Percentiles rank a stretch among this genome's conserved stretches.
Evolutionary conservation across 2,329 filamentous ascomycete genomes (phyloP).

Genomic region (Aureobasidium subglaciale): DNA sequence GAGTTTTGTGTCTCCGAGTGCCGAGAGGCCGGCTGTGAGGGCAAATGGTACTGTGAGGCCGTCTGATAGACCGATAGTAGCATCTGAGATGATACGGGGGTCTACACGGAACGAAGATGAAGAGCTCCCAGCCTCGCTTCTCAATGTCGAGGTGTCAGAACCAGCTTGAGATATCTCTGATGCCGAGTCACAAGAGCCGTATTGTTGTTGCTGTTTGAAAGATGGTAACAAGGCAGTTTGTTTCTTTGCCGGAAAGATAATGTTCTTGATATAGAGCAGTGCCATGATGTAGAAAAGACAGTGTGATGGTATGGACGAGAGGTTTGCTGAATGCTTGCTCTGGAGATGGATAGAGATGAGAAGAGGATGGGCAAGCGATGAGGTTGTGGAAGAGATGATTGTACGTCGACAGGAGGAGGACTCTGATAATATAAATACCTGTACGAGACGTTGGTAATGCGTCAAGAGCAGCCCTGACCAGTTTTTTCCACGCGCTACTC

Average conservation of each 20-base stretch:
- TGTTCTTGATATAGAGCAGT: constrained; percentile 6
- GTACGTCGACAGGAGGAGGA: background rate
- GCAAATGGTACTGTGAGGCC: constrained; percentile 39
- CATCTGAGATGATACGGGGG: constrained; percentile 39
- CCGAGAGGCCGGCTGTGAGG: constrained; percentile 35
- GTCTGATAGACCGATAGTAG: constrained; percentile 37
- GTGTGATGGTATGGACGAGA: background rate
- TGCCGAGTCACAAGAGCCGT: background rate
- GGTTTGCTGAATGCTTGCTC: background rate
- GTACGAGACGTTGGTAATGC: background rate
- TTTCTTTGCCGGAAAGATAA: background rate
- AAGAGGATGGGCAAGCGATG: background rate
- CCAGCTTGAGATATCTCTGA: background rate
- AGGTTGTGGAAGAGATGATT: background rate
- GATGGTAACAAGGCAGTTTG: background rate
- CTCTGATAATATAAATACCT: background rate
- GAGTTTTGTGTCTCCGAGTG: constrained; percentile 31
- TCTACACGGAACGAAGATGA: constrained; percentile 19
- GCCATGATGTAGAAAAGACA: background rate
- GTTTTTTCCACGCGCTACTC: constrained; percentile 2
- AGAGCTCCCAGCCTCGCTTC: background rate
- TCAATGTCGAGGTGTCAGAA: background rate
- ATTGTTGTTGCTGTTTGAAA: constrained; percentile 9
- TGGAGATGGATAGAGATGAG: background rate
- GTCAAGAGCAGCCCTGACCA: constrained; percentile 6